Conservation (phyloP, 345 rosid species). For the Pistacia atlantica region DNA sequence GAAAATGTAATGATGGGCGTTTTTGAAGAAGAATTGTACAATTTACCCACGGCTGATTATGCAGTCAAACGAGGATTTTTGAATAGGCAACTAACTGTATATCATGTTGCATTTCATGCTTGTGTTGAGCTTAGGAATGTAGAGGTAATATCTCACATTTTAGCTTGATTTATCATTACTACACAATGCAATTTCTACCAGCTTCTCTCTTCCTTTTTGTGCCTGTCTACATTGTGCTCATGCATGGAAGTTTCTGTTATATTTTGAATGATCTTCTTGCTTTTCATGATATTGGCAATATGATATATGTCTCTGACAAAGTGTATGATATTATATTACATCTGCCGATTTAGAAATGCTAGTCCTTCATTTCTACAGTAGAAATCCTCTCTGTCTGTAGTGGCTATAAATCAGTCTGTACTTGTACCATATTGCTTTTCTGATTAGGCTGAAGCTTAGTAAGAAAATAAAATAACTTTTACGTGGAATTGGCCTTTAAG, state of each 20-base stretch:
- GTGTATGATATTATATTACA: too few species aligned
- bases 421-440: too few species aligned
- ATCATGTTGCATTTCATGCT: conserved; percentile 84
- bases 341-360: too few species aligned
- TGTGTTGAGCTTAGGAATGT: conserved; percentile 80
- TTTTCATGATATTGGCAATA: conserved; percentile 2
- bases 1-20: conserved; percentile 78
- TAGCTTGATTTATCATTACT: conserved; percentile 14
- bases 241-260: neutral
- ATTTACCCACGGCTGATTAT: conserved; percentile 80
- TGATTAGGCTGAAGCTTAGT: too few species aligned
- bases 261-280: neutral
- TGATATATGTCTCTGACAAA: neutral
- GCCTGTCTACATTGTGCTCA: neutral
- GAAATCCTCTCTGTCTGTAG: too few species aligned
- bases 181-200: neutral
- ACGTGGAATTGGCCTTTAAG: too few species aligned
- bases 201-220: neutral
- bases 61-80: conserved; percentile 66
- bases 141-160: conserved; percentile 50
- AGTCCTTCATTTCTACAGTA: too few species aligned
- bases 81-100: conserved; percentile 60
- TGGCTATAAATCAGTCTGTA: too few species aligned
- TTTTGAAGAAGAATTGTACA: conserved; percentile 85
- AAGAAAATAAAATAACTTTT: too few species aligned